phyloP scores from a whole-genome alignment of 2,329 filamentous ascomycete species.

The Onygenales sp. region DNA sequence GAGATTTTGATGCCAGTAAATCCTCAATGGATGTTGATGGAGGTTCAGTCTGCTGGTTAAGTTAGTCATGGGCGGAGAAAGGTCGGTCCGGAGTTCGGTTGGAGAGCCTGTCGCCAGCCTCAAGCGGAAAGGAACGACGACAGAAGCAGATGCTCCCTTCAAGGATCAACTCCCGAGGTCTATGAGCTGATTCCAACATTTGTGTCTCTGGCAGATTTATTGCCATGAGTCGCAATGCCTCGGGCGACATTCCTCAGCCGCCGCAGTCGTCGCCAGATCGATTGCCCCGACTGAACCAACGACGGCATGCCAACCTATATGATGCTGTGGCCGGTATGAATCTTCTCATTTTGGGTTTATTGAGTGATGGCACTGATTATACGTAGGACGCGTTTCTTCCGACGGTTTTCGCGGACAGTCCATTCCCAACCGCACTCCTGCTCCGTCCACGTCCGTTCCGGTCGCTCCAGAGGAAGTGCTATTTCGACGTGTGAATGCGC shows the following conservation, averaged over 20 bases:
- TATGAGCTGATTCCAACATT: neutral
- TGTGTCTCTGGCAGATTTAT: neutral
- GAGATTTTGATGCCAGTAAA: too few relatives aligned
- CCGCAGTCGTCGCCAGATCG: neutral
- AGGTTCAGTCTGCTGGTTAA: too few relatives aligned
- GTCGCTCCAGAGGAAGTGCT: conserved; percentile 51
- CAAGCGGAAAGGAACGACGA: too few relatives aligned
- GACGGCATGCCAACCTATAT: conserved; percentile 42
- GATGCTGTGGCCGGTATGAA: conserved; percentile 48
- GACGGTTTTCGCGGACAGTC: conserved; percentile 23
- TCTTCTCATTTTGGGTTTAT: neutral
- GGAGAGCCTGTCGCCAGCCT: too few relatives aligned
- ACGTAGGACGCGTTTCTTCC: conserved; percentile 37
- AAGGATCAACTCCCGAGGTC: neutral
- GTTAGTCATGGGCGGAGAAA: too few relatives aligned
- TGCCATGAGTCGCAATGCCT: conserved; percentile 1
- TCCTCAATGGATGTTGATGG: too few relatives aligned
- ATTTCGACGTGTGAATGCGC: conserved; percentile 43
- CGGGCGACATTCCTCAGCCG: neutral
- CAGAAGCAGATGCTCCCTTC: too few relatives aligned
- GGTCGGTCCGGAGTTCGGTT: neutral
- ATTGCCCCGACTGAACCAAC: neutral
- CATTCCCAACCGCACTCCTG: conserved; percentile 18
- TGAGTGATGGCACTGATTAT: conserved; percentile 7
- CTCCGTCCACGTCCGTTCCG: conserved; percentile 26